Percentiles rank a stretch among this genome's conserved stretches.
Evolutionary conservation across 176 grass and related monocot genomes (phyloP).

Genomic region (Elymus sibiricus): DNA sequence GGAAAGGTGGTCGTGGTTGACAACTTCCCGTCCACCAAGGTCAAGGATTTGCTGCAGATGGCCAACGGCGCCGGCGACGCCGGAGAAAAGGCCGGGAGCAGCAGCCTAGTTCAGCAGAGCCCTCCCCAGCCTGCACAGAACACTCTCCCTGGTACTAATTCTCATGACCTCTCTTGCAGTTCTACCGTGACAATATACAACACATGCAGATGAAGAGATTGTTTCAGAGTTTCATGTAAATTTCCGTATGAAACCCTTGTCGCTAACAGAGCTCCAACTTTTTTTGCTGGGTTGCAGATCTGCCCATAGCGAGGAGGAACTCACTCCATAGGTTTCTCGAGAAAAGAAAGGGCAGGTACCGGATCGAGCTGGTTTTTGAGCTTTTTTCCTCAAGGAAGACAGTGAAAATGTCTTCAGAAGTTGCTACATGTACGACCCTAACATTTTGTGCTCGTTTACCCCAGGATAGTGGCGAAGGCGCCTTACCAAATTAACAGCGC

Average conservation of each 20-base stretch:
- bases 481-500: constrained; percentile 36
- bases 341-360: constrained; percentile 77
- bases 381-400: background rate
- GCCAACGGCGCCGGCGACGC: background rate
- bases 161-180: background rate
- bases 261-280: background rate
- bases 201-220: background rate
- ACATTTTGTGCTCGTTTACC: background rate
- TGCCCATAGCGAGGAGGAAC: constrained; percentile 3
- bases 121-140: constrained; percentile 10
- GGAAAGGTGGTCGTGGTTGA: constrained; percentile 52
- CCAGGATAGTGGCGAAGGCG: constrained; percentile 38
- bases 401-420: background rate
- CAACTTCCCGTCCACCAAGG: constrained; percentile 41
- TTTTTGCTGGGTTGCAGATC: background rate
- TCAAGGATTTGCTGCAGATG: constrained; percentile 47
- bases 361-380: background rate
- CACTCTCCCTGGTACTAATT: constrained; percentile 35
- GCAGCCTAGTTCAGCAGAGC: background rate
- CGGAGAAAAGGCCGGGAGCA: background rate
- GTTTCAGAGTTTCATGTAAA: background rate
- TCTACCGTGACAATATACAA: background rate
- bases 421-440: background rate
- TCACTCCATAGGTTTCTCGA: constrained; percentile 43
- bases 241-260: background rate